Conservation (phyloP, 2,329 filamentous ascomycete genomes). For the Kalaharituber pfeilii region DNA sequence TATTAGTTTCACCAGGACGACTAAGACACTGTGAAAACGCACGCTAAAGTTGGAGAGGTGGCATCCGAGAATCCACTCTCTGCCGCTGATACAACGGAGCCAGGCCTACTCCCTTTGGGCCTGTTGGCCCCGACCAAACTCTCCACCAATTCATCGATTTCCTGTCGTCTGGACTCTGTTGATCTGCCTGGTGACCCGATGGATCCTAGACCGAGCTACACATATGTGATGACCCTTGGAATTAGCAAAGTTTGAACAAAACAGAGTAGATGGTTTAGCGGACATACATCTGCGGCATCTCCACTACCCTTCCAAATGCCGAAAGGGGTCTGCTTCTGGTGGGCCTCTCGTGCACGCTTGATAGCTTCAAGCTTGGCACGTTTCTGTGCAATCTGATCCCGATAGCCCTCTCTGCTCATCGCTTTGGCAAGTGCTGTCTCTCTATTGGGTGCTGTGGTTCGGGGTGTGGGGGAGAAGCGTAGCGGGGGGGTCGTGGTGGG, state of each 20-base stretch:
- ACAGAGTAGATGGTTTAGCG: too few species aligned
- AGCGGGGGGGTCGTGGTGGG: neutral
- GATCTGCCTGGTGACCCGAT: neutral
- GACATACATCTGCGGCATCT: conserved; percentile 53
- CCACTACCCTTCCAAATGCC: conserved; percentile 50
- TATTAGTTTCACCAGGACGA: neutral
- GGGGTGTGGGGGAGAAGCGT: too few species aligned
- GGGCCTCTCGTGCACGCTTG: conserved; percentile 74
- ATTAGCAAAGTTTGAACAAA: too few species aligned
- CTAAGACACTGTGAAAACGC: conserved; percentile 2
- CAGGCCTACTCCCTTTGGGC: conserved; percentile 56
- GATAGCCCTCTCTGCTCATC: conserved; percentile 24
- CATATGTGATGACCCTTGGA: too few species aligned
- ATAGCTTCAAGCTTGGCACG: conserved; percentile 93
- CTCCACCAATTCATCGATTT: neutral
- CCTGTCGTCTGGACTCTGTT: conserved; percentile 1
- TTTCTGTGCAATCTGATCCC: conserved; percentile 92
- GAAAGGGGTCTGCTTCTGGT: conserved; percentile 62
- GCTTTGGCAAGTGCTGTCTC: neutral
- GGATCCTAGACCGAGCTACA: neutral
- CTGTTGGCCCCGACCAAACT: conserved; percentile 30
- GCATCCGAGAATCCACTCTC: conserved; percentile 59
- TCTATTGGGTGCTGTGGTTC: neutral
- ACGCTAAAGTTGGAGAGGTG: conserved; percentile 32
- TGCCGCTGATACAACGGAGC: conserved; percentile 66